phyloP scores from a whole-genome alignment of 23 red algal species.

The Gracilaria caudata region DNA sequence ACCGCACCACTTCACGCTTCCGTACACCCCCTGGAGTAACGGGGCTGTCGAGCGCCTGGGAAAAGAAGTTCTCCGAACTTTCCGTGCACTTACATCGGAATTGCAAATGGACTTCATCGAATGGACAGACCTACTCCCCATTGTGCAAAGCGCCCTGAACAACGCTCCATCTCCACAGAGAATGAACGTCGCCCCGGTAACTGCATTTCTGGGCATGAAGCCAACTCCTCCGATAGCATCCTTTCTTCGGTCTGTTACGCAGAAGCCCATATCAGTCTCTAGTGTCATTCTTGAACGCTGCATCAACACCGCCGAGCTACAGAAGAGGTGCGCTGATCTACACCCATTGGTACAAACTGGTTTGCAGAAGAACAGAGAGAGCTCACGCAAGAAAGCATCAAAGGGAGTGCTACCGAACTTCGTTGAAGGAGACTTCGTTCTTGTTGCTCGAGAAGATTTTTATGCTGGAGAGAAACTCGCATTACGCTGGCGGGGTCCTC shows the following conservation, averaged over 20 bases:
- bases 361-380: background rate
- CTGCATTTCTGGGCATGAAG: background rate
- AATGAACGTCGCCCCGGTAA: background rate
- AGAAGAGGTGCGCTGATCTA: background rate
- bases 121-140: too few species aligned
- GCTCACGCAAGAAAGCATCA: background rate
- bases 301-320: background rate
- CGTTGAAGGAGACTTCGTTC: too few species aligned
- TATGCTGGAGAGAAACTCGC: background rate
- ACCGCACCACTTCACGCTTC: constrained; percentile 22
- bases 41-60: constrained; percentile 1
- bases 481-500: background rate
- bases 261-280: background rate
- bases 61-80: background rate
- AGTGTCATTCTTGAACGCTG: background rate
- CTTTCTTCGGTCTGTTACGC: background rate
- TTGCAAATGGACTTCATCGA: background rate
- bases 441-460: background rate
- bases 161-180: background rate
- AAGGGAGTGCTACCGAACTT: background rate
- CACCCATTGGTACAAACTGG: background rate
- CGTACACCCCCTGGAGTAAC: constrained; percentile 13
- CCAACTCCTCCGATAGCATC: background rate
- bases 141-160: too few species aligned
- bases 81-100: constrained; percentile 7